Conservation (phyloP, 441 rosid species). For the Manihot esculenta region DNA sequence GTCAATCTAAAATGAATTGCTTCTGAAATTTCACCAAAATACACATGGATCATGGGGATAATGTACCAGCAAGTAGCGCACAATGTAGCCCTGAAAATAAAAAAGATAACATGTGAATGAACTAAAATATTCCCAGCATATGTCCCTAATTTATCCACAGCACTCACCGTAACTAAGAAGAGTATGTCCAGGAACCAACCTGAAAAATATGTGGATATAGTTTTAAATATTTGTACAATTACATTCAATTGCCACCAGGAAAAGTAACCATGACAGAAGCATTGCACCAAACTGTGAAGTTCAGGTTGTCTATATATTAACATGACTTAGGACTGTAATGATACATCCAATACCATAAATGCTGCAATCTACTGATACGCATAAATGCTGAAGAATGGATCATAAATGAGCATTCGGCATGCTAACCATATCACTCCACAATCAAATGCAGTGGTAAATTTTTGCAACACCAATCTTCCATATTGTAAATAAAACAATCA, state of each 20-base stretch:
- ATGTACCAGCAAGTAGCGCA: constrained; percentile 79
- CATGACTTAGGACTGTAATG: constrained; percentile 1
- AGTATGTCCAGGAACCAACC: constrained; percentile 87
- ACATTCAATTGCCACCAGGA: neutral
- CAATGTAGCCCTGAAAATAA: constrained; percentile 77
- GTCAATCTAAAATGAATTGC: neutral
- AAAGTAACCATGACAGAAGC: too few relatives aligned
- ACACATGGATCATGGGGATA: neutral
- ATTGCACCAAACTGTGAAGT: neutral
- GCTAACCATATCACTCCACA: neutral
- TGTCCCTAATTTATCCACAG: constrained; percentile 4
- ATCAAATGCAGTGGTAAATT: neutral
- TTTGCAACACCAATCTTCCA: neutral
- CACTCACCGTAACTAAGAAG: constrained; percentile 83
- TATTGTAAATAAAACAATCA: neutral
- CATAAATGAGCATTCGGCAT: neutral
- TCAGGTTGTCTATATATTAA: neutral
- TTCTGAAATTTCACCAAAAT: neutral
- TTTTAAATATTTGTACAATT: neutral
- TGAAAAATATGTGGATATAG: constrained; percentile 29
- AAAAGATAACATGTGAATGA: constrained; percentile 19
- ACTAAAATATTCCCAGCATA: constrained; percentile 15
- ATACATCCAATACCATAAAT: neutral
- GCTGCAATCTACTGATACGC: neutral
- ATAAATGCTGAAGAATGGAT: neutral